Base-by-base conservation (phyloP, 768 basidiomycete species). In the Rhodotorula sphaerocarpa region DNA sequence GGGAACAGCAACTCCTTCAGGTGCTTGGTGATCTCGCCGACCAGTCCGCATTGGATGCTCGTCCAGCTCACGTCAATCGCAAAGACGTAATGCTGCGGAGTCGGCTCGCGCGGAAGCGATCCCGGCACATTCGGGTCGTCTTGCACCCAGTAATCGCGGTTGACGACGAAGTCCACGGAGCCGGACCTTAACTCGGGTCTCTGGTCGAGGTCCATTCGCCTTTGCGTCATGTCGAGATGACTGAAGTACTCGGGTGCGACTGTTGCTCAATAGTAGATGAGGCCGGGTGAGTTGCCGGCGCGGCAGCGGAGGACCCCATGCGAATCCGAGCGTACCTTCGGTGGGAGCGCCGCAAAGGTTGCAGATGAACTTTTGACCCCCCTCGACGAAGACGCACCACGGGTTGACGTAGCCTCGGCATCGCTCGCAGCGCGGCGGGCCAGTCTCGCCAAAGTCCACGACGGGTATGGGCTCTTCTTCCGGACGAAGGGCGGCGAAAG, bases 331-430 rank as follows among this genome's bases (percentile, higher is more conserved):
- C 85, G 70, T 68, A 92, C 93, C 91, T 78, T 83, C 80, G n/a
- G 87, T 90, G 72, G 86, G 83, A 67, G 84, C 81, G 3, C 79
- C 76, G 76, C 95, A 99, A 21, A 99, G 74, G 78, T 97, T 97
- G 74, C 95, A 99, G 70, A 80, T 84, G 89, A 92, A 99, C 68
- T 80, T 83, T 61, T 81, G 80, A 9, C 95, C 95, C 5, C 87
- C 87, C 14, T 86, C 81, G 25, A 81, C 76, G 84, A 89, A 99
- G 30, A 78, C 78, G 74, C 86, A 90, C 90, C 90, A 97, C 0
- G 91, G 87, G 72, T 96, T 97, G 70, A 99, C 79, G 74, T 97
- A 99, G 0, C 81, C 88, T 68, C 88, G 80, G 75, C 95, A 99
- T 39, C 81, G 79, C 48, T 79, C 81, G 71, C 95, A 99, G 36